These are phyloP conservation scores for sweet orange (Citrus sinensis) DNA, from an alignment of 345 rosid genomes.

Conservation along the genomic window DVS_A1.0 CM039167.1:7323001-7323500, in stretches of 20 bases:
- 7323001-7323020: no score
- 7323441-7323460: background rate
- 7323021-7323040: no score
- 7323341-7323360: background rate
- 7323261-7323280: constrained; percentile 13
- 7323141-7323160: constrained; percentile 22
- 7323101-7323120: no score
- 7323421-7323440: background rate
- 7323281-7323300: background rate
- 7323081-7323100: no score
- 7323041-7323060: no score
- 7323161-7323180: background rate
- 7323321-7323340: background rate
- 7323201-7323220: no score
- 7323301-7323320: background rate
- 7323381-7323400: background rate
- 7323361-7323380: background rate
- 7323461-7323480: background rate
- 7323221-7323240: no score
- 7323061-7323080: no score
- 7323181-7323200: constrained; percentile 8
- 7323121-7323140: no score
- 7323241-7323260: background rate
- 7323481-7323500: background rate
- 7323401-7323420: background rate